Percentiles rank a stretch among this genome's conserved stretches.
phyloP scores from a whole-genome alignment of 73 alveolate genomes.

The Urostyla sp. region DNA sequence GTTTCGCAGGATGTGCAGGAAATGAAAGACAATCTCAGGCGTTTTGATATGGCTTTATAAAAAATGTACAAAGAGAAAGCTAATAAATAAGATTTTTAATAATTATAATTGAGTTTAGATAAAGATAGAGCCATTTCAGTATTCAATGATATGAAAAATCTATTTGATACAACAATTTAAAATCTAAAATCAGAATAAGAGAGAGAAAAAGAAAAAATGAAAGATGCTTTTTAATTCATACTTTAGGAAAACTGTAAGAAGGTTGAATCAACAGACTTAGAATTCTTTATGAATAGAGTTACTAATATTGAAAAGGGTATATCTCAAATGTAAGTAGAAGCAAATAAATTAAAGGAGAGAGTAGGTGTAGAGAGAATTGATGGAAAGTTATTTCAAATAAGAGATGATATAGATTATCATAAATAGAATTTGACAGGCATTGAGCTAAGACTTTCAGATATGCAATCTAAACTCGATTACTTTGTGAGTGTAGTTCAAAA shows the following conservation, averaged over 20 bases:
- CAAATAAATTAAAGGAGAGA: slow-evolving; percentile 14
- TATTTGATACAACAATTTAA: slow-evolving; percentile 26
- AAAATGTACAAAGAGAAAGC: slow-evolving; percentile 26
- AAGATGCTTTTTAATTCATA: slow-evolving; percentile 55
- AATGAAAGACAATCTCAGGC: background rate
- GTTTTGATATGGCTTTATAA: slow-evolving; percentile 20
- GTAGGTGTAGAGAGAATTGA: background rate
- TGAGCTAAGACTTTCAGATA: slow-evolving; percentile 2
- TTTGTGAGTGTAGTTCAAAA: slow-evolving; percentile 17
- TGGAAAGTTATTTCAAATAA: background rate
- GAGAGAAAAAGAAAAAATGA: slow-evolving; percentile 29
- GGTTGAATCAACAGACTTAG: slow-evolving; percentile 26
- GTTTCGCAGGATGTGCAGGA: background rate
- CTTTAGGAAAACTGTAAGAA: slow-evolving; percentile 16
- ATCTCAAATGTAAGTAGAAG: background rate
- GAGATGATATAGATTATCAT: slow-evolving; percentile 8
- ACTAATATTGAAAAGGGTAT: background rate
- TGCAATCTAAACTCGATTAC: slow-evolving; percentile 33
- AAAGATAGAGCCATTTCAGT: slow-evolving; percentile 28
- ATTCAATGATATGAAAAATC: slow-evolving; percentile 60
- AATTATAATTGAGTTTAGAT: slow-evolving; percentile 20
- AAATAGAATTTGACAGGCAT: slow-evolving; percentile 11
- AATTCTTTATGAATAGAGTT: background rate
- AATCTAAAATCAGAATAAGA: background rate
- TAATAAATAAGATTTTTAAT: slow-evolving; percentile 8